These are phyloP conservation scores for Nakazawaea pomicola DNA, from an alignment of 805 yeast genomes.

Conservation along the genomic window DNA sequence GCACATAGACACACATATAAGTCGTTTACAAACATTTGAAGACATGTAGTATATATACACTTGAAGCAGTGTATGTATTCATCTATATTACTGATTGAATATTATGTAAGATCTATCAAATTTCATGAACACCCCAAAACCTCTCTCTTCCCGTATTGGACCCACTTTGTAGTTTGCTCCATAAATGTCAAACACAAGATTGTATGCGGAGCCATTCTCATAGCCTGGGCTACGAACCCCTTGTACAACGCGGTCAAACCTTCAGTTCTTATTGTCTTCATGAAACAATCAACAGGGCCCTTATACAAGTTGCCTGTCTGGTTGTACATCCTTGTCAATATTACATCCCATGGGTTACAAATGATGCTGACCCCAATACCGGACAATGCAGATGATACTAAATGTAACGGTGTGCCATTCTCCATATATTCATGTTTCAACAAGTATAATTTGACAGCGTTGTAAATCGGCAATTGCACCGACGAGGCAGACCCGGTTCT, in stretches of 20 bases:
- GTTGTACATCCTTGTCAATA: conserved; percentile 90
- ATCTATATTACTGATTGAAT: no score
- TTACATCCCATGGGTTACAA: conserved; percentile 97
- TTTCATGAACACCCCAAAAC: conserved; percentile 11
- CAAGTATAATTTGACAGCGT: conserved; percentile 63
- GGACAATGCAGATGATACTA: conserved; percentile 67
- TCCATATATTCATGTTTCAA: conserved; percentile 44
- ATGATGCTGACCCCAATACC: conserved; percentile 92
- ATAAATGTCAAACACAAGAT: conserved; percentile 84
- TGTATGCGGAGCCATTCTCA: conserved; percentile 94
- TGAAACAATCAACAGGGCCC: conserved; percentile 85
- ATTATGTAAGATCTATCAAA: neutral
- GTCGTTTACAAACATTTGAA: no score
- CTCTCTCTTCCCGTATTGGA: conserved; percentile 35
- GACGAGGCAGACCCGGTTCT: conserved; percentile 96
- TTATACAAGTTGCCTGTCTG: conserved; percentile 83
- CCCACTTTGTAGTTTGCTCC: conserved; percentile 86
- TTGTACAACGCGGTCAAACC: conserved; percentile 88
- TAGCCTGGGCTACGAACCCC: conserved; percentile 90
- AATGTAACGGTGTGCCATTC: conserved; percentile 68
- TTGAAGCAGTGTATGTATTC: no score
- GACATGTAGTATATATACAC: no score
- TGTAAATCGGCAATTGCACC: conserved; percentile 90
- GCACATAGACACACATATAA: no score
- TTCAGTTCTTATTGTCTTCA: conserved; percentile 76